A percentile compares a stretch with the other conserved stretches of the same genome.
Evolutionary conservation across 305 asterid species (phyloP).

Genomic region (Euphrasia arctica): DNA sequence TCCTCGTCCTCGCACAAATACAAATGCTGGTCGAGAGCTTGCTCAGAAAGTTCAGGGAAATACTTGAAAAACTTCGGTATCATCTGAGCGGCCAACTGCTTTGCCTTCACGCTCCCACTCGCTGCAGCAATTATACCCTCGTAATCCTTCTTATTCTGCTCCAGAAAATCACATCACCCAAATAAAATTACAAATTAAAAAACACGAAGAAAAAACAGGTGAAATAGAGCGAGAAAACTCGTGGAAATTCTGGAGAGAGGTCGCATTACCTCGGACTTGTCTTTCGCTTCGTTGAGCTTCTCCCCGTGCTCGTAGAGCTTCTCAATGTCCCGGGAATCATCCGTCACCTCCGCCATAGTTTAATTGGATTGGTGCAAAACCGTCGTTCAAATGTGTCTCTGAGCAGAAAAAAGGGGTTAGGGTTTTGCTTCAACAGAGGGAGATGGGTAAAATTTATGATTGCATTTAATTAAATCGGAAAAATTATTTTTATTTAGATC

Average conservation of each 20-base stretch:
- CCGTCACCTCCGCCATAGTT: constrained; percentile 54
- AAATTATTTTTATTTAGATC: too few relatives aligned
- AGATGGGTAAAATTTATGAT: constrained; percentile 1
- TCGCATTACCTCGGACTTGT: constrained; percentile 65
- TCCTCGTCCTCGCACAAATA: constrained; percentile 80
- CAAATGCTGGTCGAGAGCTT: constrained; percentile 78
- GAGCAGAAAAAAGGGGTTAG: constrained; percentile 25
- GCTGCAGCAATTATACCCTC: constrained; percentile 84
- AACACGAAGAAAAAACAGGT: not conserved
- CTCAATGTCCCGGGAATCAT: constrained; percentile 68
- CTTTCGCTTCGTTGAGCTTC: constrained; percentile 73
- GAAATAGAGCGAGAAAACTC: not conserved
- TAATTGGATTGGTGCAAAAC: constrained; percentile 11
- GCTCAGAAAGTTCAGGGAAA: constrained; percentile 70
- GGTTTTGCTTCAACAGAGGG: constrained; percentile 33
- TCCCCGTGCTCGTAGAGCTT: constrained; percentile 83
- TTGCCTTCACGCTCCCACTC: constrained; percentile 75
- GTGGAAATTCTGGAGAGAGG: constrained; percentile 6
- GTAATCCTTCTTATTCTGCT: constrained; percentile 69
- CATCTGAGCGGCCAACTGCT: constrained; percentile 89
- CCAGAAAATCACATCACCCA: constrained; percentile 12
- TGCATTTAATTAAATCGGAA: too few relatives aligned
- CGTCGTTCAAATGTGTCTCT: not conserved
- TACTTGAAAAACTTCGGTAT: constrained; percentile 83
- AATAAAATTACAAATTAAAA: not conserved